Evolutionary conservation across 1,139 yeast species (phyloP), one percentile per base, ranked within the genome.

Genomic region (Saccharomyces hybrid): DNA sequence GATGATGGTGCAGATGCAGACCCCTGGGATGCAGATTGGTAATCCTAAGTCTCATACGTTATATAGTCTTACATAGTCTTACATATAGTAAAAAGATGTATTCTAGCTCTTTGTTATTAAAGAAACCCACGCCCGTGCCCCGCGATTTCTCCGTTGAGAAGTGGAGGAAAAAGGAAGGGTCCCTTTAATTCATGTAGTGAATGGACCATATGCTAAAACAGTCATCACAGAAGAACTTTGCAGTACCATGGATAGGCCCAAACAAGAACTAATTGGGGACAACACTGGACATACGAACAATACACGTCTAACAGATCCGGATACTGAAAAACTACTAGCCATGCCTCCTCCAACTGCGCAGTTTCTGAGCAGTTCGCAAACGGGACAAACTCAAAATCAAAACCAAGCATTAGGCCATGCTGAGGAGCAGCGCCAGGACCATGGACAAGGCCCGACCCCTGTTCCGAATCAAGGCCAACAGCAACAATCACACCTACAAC

Each of bases 321-420:
- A 46, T 25, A 52, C 50, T 20, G 51, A 51, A 51, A 53, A 47
- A 38, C 52, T 58, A 47, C 38, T 42, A 46, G 60, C 53, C 27
- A 65, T 57, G 54, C 58, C 59, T 47, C 56, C 55, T 8, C 44
- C 61, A 9, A 55, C 54, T 46, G 30, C 55, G 30, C 47, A 57
- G 7, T 25, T 47, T 6, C 41, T 48, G 11, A 30, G n/a, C 27
- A 16, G n/a, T 47, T 42, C 14, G 32, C 25, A 50, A 48, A 6
- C 32, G 30, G 26, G 27, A 49, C 16, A 28, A 46, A 34, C 27
- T 46, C 20, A 26, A 50, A 50, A 14, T 16, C 52, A 25, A 28
- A 48, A 50, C 28, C 48, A 23, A 38, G 25, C 50, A 26, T 32
- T n/a, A 31, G 16, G 23, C 52, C 8, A 51, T 8, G 20, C 41